These are phyloP conservation scores for Aureobasidium sp. DNA, from an alignment of 2,329 filamentous ascomycete genomes.

Conservation along the genomic window DNA sequence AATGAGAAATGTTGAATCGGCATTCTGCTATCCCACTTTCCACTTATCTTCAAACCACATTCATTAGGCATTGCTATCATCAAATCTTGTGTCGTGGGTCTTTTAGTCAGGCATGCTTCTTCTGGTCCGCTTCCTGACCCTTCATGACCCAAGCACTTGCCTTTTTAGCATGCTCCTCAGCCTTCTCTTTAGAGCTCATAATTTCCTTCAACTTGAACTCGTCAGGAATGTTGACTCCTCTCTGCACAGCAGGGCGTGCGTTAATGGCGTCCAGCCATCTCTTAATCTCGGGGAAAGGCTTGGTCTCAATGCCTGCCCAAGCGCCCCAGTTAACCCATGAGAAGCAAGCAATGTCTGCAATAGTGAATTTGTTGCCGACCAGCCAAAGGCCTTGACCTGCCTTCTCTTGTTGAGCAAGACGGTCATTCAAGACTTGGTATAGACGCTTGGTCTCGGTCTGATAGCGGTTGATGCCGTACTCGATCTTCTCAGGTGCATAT, in stretches of 20 bases:
- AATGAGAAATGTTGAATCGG: neutral
- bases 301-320: slow-evolving; percentile 31
- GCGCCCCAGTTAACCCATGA: slow-evolving; percentile 40
- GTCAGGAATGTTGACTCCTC: slow-evolving; percentile 30
- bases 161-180: slow-evolving; percentile 31
- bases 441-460: slow-evolving; percentile 43
- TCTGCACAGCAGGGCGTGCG: slow-evolving; percentile 26
- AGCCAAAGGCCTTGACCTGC: slow-evolving; percentile 33
- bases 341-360: slow-evolving; percentile 42
- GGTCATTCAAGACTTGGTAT: slow-evolving; percentile 39
- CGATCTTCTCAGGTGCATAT: slow-evolving; percentile 37
- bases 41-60: neutral
- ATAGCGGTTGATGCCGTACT: slow-evolving; percentile 42
- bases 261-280: slow-evolving; percentile 30
- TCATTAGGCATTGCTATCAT: neutral
- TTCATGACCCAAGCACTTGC: slow-evolving; percentile 33
- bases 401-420: slow-evolving; percentile 26
- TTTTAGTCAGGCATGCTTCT: slow-evolving; percentile 27
- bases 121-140: slow-evolving; percentile 33
- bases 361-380: slow-evolving; percentile 40
- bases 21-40: neutral
- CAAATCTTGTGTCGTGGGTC: neutral
- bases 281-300: slow-evolving; percentile 25
- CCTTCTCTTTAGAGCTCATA: slow-evolving; percentile 32
- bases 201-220: slow-evolving; percentile 33